These are phyloP conservation scores for Xanthoconium stramineum DNA, from an alignment of 768 basidiomycete species.

Conservation along the genomic window DNA sequence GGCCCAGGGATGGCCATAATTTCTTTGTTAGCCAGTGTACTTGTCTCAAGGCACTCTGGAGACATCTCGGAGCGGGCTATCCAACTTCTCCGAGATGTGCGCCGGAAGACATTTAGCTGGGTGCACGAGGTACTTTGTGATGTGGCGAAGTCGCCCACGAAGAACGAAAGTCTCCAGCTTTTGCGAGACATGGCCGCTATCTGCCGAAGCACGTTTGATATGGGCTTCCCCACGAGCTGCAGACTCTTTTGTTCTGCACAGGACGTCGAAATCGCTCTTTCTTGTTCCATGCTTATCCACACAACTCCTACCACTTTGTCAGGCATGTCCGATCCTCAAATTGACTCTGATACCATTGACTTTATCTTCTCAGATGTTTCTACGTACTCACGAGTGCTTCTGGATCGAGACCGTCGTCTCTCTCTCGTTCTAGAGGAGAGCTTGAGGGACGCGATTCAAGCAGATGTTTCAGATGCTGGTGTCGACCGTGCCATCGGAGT, in stretches of 20 bases:
- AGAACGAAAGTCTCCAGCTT: not conserved
- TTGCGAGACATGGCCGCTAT: not conserved
- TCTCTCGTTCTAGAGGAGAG: not conserved
- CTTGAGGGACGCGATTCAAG: not conserved
- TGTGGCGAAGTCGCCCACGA: not conserved
- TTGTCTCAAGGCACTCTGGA: not conserved
- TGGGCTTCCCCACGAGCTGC: not conserved
- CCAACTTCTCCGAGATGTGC: not conserved
- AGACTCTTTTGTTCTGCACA: not conserved
- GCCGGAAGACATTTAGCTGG: not conserved
- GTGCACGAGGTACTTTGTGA: not conserved
- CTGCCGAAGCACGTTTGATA: not conserved
- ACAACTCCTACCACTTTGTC: not conserved
- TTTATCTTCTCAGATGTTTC: not conserved
- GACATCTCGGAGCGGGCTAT: not conserved
- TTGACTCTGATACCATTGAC: not conserved
- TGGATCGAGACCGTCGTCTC: not conserved
- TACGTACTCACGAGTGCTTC: not conserved
- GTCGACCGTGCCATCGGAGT: not conserved
- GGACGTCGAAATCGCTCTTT: not conserved
- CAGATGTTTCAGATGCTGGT: not conserved
- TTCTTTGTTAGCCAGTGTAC: not conserved
- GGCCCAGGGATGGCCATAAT: not conserved
- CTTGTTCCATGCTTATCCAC: not conserved
- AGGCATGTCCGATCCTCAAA: not conserved